Conservation (phyloP, 257 asterid species). For the Solanum paucissectum region DNA sequence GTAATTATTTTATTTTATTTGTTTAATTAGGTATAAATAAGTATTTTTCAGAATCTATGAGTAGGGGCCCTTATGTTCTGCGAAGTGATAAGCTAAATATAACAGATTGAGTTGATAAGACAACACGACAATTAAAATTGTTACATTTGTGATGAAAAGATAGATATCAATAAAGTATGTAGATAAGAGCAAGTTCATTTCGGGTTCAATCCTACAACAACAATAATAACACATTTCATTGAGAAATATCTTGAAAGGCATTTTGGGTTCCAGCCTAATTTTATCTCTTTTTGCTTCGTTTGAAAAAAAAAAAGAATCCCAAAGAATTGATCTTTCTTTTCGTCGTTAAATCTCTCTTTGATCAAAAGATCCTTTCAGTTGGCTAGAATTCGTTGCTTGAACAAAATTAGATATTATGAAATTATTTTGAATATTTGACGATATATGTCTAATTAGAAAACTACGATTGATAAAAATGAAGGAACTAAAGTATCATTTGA, state of each 20-base stretch:
- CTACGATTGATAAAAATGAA: no score
- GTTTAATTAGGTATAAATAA: background rate
- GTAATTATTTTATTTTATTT: background rate
- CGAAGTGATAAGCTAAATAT: background rate
- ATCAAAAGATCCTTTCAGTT: no score
- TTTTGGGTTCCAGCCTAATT: no score
- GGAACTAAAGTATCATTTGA: background rate
- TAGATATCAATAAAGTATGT: background rate
- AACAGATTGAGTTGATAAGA: background rate
- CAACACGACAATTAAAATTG: background rate
- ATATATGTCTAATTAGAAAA: no score
- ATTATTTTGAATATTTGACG: no score
- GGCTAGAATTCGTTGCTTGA: no score
- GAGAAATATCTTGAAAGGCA: no score
- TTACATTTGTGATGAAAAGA: background rate
- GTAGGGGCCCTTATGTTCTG: background rate
- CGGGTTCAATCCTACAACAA: background rate
- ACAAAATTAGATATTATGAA: no score
- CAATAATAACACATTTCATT: background rate
- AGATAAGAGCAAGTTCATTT: background rate
- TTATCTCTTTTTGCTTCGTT: no score
- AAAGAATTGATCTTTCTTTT: no score
- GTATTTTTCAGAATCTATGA: background rate
- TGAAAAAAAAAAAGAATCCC: no score
- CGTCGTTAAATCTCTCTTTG: no score